A percentile compares a stretch with the other conserved stretches of the same genome.
phyloP scores from a whole-genome alignment of 2,329 filamentous ascomycete genomes.

The Aureobasidium namibiae region DNA sequence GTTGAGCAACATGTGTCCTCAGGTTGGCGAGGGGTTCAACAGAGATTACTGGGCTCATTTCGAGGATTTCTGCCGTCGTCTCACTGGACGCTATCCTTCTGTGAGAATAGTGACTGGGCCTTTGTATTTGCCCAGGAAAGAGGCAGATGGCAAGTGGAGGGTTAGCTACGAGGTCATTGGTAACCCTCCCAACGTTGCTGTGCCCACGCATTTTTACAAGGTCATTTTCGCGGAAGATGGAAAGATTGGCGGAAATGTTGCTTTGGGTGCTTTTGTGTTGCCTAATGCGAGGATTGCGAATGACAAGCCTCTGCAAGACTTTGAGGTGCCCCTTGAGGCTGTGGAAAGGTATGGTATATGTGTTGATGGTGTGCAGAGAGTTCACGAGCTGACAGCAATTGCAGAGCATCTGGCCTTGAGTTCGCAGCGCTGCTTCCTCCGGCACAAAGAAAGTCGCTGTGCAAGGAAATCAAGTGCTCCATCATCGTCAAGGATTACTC shows the following conservation, averaged over 20 bases:
- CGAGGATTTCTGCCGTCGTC: conserved; percentile 86
- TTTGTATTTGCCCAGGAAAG: conserved; percentile 79
- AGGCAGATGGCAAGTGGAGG: conserved; percentile 87
- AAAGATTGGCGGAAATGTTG: conserved; percentile 58
- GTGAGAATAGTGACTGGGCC: conserved; percentile 91
- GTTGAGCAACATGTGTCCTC: conserved; percentile 94
- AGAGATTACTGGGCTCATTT: conserved; percentile 99
- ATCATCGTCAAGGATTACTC: conserved; percentile 75
- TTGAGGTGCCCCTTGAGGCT: conserved; percentile 89
- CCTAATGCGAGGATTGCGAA: conserved; percentile 88
- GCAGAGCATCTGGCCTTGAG: conserved; percentile 74
- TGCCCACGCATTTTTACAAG: conserved; percentile 99
- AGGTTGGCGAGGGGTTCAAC: conserved; percentile 97
- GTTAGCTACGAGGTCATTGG: conserved; percentile 95
- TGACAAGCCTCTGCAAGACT: conserved; percentile 76
- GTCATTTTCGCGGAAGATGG: conserved; percentile 94
- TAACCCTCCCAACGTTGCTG: conserved; percentile 83
- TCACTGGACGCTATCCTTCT: conserved; percentile 72
- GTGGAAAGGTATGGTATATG: conserved; percentile 53
- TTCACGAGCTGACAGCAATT: background rate
- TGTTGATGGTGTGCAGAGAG: background rate
- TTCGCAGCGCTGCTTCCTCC: conserved; percentile 74
- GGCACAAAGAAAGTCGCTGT: conserved; percentile 68
- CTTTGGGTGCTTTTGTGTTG: conserved; percentile 87
- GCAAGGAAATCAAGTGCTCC: conserved; percentile 76